Evolutionary conservation across 192 early-diverging fungal species (phyloP), one percentile per base, ranked within the genome.

Genomic region (Coemansia sp.): DNA sequence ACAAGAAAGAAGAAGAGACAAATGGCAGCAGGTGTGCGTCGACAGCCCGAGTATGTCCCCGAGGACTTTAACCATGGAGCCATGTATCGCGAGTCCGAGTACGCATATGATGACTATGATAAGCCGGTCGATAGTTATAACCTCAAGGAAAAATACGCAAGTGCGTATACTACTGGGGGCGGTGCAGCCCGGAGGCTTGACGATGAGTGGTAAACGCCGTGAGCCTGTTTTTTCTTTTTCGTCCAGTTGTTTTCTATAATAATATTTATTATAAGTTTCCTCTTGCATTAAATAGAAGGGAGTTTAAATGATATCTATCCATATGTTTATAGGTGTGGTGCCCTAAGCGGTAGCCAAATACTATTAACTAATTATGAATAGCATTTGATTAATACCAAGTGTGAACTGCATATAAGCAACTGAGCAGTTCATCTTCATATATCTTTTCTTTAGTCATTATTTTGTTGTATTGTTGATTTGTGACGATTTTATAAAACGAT

Each of bases 1-100:
- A 63, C 58, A 47, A 64, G 53, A 43, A 60, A 65, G 52, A 70
- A 70, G 58, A 53, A 53, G 61, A 19, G 50, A 35, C 32, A 8
- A 8, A 35, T 35, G 32, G 2, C 21, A 5, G 32, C 35, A 35
- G 11, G 53, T 10, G 6, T 9, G 37, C 39, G 43, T 22, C 24
- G 14, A 12, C 24, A 14, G 23, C 12, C 53, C 9, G 53, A 25
- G 3, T 55, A 55, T 29, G 29, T 25, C 27, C 53, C 53, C 0
- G 25, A 24, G 5, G 7, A 55, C 29, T 24, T 25, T 14, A 11
- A 25, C 27, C n/a, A 22, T 5, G 53, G 27, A 3, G 12, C 53
- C 9, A 55, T 55, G 53, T 55, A 55, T 4, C 22, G 23, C 14
- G 53, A 55, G 3, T 14, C 7, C 9, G 23, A 15, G 0, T 55